Evolutionary conservation across 2,329 filamentous ascomycete species (phyloP).

Genomic region (Westerdykella aurantiaca): DNA sequence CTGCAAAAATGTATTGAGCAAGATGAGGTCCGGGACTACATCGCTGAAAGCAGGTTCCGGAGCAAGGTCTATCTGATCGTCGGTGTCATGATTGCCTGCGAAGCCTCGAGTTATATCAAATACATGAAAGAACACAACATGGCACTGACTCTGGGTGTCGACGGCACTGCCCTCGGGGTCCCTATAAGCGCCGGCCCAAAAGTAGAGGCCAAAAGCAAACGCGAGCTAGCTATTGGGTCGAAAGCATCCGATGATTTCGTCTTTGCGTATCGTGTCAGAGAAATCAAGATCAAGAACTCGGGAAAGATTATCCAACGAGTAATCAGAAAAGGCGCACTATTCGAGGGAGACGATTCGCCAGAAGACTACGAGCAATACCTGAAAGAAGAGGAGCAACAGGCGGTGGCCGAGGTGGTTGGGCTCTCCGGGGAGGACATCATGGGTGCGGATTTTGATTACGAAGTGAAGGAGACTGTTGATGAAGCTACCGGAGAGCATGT

Average conservation of each 20-base stretch:
- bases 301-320: neutral
- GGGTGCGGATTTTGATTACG: neutral
- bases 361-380: neutral
- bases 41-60: neutral
- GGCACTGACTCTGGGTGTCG: neutral
- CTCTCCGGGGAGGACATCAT: neutral
- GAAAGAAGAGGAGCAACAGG: neutral
- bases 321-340: slow-evolving; percentile 1
- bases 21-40: neutral
- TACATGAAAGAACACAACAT: neutral
- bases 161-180: neutral
- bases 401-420: neutral
- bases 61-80: slow-evolving; percentile 1
- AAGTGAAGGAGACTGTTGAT: neutral
- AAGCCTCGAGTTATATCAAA: neutral
- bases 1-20: neutral
- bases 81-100: slow-evolving; percentile 1
- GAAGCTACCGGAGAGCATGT: neutral
- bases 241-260: slow-evolving; percentile 3
- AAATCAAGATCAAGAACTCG: slow-evolving; percentile 1
- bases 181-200: neutral
- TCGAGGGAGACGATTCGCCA: neutral
- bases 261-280: slow-evolving; percentile 1
- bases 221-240: neutral
- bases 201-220: neutral